Base-by-base conservation (phyloP, 2,329 filamentous ascomycete species). In the Coniochaeta hoffmannii region DNA sequence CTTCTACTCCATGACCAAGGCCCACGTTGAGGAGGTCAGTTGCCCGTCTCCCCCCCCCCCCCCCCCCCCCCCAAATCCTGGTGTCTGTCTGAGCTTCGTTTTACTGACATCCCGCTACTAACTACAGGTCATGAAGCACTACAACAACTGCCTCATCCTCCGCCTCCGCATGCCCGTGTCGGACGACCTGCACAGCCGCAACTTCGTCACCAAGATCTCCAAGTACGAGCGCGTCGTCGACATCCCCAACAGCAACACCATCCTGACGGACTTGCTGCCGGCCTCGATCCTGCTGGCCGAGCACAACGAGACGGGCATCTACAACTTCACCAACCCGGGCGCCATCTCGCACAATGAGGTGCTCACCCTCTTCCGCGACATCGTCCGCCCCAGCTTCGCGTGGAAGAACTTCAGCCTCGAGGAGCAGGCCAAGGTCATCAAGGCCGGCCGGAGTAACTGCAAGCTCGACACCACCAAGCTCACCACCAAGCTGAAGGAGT, bases 271-370 rank as follows among this genome's bases (percentile, higher is more conserved):
- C 63, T 78, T 88, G 50, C 74, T 88, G 19, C 85, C 85, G 11
- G 77, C 78, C 12, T 78, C 81, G 2, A 74, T 87, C 58, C 65
- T 83, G 49, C 70, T 87, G 60, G 79, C 83, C 28, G 80, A 86
- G 66, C 76, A 85, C 69, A 71, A 73, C 38, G 83, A 86, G 41
- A 80, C 77, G 1, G 85, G 85, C 17, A 73, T 88, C 61, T 86
- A 83, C 70, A 88, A 88, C 72, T 87, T 87, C 68, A 87, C 83
- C 58, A 88, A 87, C 70, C 85, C 85, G 0, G 85, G 84, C 12
- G 81, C 82, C 59, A 87, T 88, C 66, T 85, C 82, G n/a, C 84
- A 87, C 70, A 87, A 87, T 67, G 83, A 87, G 69, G 83, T 88
- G 7, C 73, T 88, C 36, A 62, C 71, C 2, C 71, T 88, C 41